These are phyloP conservation scores for Kockiozyma suomiensis DNA, from an alignment of 805 yeast genomes.

Conservation along the genomic window DNA sequence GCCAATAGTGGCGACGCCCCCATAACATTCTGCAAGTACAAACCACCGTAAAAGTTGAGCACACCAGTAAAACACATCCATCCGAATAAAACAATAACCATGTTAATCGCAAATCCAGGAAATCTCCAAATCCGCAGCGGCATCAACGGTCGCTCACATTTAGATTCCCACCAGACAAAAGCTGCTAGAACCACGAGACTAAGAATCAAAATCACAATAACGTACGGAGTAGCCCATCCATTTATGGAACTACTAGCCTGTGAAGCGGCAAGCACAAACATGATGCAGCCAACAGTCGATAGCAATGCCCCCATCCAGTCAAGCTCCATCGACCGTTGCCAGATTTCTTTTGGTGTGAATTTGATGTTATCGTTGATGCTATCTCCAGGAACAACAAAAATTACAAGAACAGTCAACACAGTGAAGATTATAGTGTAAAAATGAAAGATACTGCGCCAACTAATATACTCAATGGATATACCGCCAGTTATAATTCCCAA, in stretches of 20 bases:
- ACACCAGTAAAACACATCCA: slow-evolving; percentile 52
- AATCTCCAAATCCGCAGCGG: slow-evolving; percentile 50
- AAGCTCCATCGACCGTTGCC: slow-evolving; percentile 34
- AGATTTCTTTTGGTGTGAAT: not conserved
- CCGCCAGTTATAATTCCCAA: slow-evolving; percentile 51
- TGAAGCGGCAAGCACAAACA: slow-evolving; percentile 51
- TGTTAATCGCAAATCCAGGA: slow-evolving; percentile 46
- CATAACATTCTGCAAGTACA: slow-evolving; percentile 50
- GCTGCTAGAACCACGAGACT: slow-evolving; percentile 42
- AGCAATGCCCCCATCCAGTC: slow-evolving; percentile 52
- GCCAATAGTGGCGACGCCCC: slow-evolving; percentile 47
- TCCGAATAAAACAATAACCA: slow-evolving; percentile 44
- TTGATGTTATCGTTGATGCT: slow-evolving; percentile 21
- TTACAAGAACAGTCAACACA: slow-evolving; percentile 37
- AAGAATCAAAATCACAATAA: slow-evolving; percentile 49
- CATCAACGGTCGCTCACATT: slow-evolving; percentile 50
- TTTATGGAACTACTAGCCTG: slow-evolving; percentile 47
- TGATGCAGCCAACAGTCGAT: slow-evolving; percentile 47
- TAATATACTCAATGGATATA: slow-evolving; percentile 45
- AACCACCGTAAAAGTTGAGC: slow-evolving; percentile 46
- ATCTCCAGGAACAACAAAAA: slow-evolving; percentile 47
- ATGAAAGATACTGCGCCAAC: slow-evolving; percentile 50
- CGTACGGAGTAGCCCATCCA: slow-evolving; percentile 53
- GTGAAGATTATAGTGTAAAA: slow-evolving; percentile 48
- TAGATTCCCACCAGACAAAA: slow-evolving; percentile 46